Evolutionary conservation across 441 rosid genomes (phyloP), one percentile per base, ranked within the genome.

Genomic region (Omphalea diandra): DNA sequence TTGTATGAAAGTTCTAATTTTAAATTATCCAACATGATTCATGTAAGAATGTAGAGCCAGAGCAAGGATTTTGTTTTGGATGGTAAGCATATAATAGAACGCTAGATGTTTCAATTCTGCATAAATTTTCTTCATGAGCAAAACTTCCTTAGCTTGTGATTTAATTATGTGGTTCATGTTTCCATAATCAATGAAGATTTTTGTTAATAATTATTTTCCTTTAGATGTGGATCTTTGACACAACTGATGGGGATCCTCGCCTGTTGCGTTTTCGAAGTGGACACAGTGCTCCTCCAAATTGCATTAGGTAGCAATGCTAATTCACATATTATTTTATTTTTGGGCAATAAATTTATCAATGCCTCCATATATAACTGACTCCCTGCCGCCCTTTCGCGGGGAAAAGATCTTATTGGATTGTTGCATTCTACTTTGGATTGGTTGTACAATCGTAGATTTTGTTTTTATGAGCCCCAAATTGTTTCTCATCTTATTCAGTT

Each of bases 181-280:
- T 40, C 24, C 67, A 11, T 70, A 20, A 49, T 36, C 50, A 40
- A 11, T 26, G 22, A 18, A 7, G 29, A 53, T 36, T 41, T 0
- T 8, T 11, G 29, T 24, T 79, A n/a, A n/a, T n/a, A n/a, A n/a
- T n/a, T n/a, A n/a, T 11, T 55, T 27, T 65, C 24, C 56, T 68
- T 35, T 70, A 95, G 98, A 89, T 95, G 91, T 93, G 99, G 99
- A 88, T 95, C 80, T 95, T 95, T 73, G 98, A 89, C 86, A 86
- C 93, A 69, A 93, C 81, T 83, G 97, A 95, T 80, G 97, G 93
- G 32, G 98, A 87, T 82, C 97, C 98, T 84, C 97, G 97, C 67
- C 84, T 95, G 52, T 78, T 95, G 74, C 97, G 97, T 70, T 93
- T 95, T 80, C 97, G 97, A 36, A 89, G 93, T 79, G 99, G 99